phyloP scores from a whole-genome alignment of 805 yeast genomes.

The Yarrowia yakushimensis region DNA sequence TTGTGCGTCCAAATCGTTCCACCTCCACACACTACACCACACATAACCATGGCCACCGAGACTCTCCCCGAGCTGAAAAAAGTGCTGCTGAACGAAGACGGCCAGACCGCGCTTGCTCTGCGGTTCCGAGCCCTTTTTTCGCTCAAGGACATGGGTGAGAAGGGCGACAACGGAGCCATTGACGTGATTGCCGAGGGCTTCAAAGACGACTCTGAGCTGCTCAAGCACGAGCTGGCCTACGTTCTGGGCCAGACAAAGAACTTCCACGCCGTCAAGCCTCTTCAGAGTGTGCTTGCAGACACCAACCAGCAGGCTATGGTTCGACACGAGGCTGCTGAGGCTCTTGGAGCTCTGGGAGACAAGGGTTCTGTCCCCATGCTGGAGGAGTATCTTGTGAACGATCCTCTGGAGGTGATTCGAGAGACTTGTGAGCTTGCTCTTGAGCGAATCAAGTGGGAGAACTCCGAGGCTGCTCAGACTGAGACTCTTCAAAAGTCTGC shows the following conservation, averaged over 20 bases:
- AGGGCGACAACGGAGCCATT: constrained; percentile 61
- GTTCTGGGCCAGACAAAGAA: constrained; percentile 95
- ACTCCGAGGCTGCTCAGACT: constrained; percentile 57
- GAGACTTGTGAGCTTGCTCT: constrained; percentile 98
- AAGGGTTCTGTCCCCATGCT: constrained; percentile 64
- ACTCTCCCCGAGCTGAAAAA: constrained; percentile 29
- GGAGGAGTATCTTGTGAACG: constrained; percentile 59
- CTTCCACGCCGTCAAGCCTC: constrained; percentile 66
- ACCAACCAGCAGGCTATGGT: constrained; percentile 79
- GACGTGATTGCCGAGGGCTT: constrained; percentile 84
- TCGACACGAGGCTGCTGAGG: constrained; percentile 99
- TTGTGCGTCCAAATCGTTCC: neutral
- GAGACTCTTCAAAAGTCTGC: constrained; percentile 74
- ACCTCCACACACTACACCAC: neutral
- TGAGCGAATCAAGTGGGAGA: constrained; percentile 91
- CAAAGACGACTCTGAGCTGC: constrained; percentile 73
- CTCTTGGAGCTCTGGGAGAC: constrained; percentile 93
- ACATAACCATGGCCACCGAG: neutral
- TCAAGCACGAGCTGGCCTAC: constrained; percentile 97
- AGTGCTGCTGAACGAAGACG: constrained; percentile 41
- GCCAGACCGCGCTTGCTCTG: constrained; percentile 70
- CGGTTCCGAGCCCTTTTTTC: constrained; percentile 94
- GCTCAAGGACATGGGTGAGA: constrained; percentile 80
- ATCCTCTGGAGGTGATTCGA: constrained; percentile 82
- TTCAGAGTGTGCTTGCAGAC: constrained; percentile 67